phyloP scores from a whole-genome alignment of 352 stramenopile species.

The Blastocystis sp. region DNA sequence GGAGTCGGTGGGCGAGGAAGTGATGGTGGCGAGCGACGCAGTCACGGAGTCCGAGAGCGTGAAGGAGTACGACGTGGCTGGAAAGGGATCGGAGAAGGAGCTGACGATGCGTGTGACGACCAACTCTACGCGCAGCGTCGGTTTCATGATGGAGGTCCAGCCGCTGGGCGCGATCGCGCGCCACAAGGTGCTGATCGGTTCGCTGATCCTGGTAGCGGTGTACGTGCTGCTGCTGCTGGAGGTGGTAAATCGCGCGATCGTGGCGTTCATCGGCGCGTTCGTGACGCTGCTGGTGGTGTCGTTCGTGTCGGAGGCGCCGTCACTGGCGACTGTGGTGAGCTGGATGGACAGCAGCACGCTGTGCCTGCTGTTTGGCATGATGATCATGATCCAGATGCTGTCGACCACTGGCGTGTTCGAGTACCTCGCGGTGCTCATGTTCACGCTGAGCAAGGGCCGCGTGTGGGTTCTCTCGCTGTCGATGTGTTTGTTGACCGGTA shows the following conservation, averaged over 20 bases:
- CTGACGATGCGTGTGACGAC: conserved; percentile 1
- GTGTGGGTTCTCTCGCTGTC: conserved; percentile 57
- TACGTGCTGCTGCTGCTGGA: conserved; percentile 64
- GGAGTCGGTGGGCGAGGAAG: background rate
- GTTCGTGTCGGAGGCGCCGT: conserved; percentile 60
- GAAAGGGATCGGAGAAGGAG: background rate
- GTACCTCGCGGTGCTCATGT: conserved; percentile 61
- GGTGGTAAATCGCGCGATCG: conserved; percentile 63
- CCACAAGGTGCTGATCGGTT: conserved; percentile 43
- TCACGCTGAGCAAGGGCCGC: conserved; percentile 60
- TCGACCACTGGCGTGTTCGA: conserved; percentile 65
- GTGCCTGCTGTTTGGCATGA: conserved; percentile 65
- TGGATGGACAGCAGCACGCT: conserved; percentile 60
- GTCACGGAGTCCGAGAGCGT: background rate
- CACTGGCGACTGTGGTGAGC: conserved; percentile 57
- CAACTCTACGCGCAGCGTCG: conserved; percentile 24
- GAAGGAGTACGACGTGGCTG: background rate
- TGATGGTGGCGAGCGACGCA: background rate
- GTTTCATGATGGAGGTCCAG: conserved; percentile 55
- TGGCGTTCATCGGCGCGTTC: conserved; percentile 63
- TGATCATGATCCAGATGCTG: conserved; percentile 64
- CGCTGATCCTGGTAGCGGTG: conserved; percentile 61
- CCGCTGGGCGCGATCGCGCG: conserved; percentile 6
- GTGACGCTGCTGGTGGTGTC: conserved; percentile 63
- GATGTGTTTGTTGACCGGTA: conserved; percentile 61